A percentile compares a stretch with the other conserved stretches of the same genome.
These are phyloP conservation scores for Boletus pseudopeckii DNA, from an alignment of 768 basidiomycete genomes.

Conservation along the genomic window DNA sequence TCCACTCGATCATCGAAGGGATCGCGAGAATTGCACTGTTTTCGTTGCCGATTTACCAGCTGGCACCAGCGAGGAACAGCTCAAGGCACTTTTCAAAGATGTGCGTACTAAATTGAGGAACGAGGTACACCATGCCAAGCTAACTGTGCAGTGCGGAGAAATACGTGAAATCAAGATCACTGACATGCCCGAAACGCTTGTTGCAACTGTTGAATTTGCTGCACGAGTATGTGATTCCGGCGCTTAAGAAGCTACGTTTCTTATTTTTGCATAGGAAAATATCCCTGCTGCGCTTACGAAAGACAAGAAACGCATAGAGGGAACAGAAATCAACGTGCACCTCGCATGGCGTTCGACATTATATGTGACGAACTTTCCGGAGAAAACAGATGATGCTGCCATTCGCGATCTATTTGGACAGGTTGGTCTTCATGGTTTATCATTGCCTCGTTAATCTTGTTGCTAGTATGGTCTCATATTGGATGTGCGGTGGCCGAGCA, in stretches of 20 bases:
- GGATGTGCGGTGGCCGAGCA: slow-evolving; percentile 97
- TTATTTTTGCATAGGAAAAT: slow-evolving; percentile 50
- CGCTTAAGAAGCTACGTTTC: background rate
- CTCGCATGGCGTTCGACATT: slow-evolving; percentile 92
- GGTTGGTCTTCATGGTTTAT: slow-evolving; percentile 40
- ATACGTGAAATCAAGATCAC: slow-evolving; percentile 85
- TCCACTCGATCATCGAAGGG: slow-evolving; percentile 44
- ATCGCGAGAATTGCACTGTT: slow-evolving; percentile 93
- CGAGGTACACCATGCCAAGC: background rate
- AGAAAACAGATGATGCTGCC: slow-evolving; percentile 70
- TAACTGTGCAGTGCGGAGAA: slow-evolving; percentile 69
- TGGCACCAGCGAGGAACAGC: slow-evolving; percentile 57
- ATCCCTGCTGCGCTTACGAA: slow-evolving; percentile 88
- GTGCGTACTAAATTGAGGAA: slow-evolving; percentile 41
- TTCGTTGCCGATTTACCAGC: slow-evolving; percentile 73
- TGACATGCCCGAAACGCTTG: slow-evolving; percentile 49
- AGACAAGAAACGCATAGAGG: slow-evolving; percentile 85
- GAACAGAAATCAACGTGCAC: slow-evolving; percentile 77
- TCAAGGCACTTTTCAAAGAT: slow-evolving; percentile 80
- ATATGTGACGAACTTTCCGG: slow-evolving; percentile 95
- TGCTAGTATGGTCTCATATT: slow-evolving; percentile 83
- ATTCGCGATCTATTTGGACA: slow-evolving; percentile 76
- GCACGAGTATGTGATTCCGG: slow-evolving; percentile 38
- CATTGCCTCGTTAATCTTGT: slow-evolving; percentile 1
- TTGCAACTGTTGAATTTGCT: slow-evolving; percentile 89